Evolutionary conservation across 2,329 filamentous ascomycete genomes (phyloP).

Genomic region (Diaporthe citri): DNA sequence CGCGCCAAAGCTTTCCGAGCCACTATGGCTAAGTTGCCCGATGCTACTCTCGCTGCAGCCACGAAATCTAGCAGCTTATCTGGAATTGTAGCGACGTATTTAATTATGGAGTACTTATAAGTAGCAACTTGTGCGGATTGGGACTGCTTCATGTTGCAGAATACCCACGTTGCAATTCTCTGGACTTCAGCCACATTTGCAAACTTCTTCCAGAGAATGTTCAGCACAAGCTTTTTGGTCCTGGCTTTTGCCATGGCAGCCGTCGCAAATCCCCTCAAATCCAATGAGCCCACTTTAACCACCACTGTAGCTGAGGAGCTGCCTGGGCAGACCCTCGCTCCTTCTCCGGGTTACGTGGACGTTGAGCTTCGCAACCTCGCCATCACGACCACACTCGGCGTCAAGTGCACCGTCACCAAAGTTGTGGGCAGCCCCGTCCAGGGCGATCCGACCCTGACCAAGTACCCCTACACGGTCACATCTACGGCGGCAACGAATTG

Average conservation of each 20-base stretch:
- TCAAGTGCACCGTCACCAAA: slow-evolving; percentile 2
- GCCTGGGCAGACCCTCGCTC: background rate
- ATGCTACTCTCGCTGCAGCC: background rate
- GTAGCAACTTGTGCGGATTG: background rate
- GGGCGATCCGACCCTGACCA: background rate
- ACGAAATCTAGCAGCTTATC: background rate
- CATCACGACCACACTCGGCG: slow-evolving; percentile 3
- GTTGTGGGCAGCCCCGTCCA: slow-evolving; percentile 5
- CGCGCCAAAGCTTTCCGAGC: background rate
- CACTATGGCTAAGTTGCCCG: background rate
- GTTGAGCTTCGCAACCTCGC: background rate
- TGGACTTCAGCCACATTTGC: too few relatives aligned
- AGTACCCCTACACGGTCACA: background rate
- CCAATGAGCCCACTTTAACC: background rate
- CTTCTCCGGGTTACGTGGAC: background rate
- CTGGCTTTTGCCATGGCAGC: background rate
- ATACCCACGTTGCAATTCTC: background rate
- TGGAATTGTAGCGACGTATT: too few relatives aligned
- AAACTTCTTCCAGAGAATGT: background rate
- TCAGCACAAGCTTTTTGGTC: background rate
- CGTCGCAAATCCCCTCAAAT: background rate
- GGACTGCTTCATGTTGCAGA: background rate
- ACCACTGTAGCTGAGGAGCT: background rate
- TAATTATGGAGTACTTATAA: background rate
- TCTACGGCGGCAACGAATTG: slow-evolving; percentile 11